A percentile compares a stretch with the other conserved stretches of the same genome.
Conservation (phyloP, 352 stramenopile species). For the Paralagenidium karlingii region DNA sequence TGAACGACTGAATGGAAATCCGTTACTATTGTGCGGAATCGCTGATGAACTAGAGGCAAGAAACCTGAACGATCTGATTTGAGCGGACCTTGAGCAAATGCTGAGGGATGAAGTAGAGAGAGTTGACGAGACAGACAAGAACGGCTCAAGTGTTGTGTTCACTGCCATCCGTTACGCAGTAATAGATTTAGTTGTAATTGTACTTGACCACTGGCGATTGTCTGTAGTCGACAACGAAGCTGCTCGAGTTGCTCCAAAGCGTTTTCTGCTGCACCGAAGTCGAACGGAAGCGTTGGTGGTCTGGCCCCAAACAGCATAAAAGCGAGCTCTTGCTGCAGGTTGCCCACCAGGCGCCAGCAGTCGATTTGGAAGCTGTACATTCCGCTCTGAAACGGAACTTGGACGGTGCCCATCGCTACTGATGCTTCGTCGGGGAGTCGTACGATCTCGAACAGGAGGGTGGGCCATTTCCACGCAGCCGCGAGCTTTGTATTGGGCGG, state of each 20-base stretch:
- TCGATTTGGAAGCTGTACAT: slow-evolving; percentile 26
- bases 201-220: slow-evolving; percentile 39
- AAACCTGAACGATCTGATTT: background rate
- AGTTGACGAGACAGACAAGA: background rate
- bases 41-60: background rate
- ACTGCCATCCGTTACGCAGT: slow-evolving; percentile 33
- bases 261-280: slow-evolving; percentile 43
- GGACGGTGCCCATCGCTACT: slow-evolving; percentile 42
- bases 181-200: slow-evolving; percentile 33
- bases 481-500: too few relatives aligned
- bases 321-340: slow-evolving; percentile 28
- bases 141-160: too few relatives aligned
- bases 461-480: slow-evolving; percentile 52
- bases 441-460: slow-evolving; percentile 54
- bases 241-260: slow-evolving; percentile 41
- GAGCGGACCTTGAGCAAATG: too few relatives aligned
- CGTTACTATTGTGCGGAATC: slow-evolving; percentile 4
- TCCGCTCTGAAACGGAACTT: slow-evolving; percentile 36
- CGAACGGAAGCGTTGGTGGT: too few relatives aligned
- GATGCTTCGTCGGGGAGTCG: slow-evolving; percentile 28
- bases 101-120: slow-evolving; percentile 8
- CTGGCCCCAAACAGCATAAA: slow-evolving; percentile 31
- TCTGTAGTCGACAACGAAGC: slow-evolving; percentile 45
- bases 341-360: slow-evolving; percentile 51
- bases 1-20: slow-evolving; percentile 16